Base-by-base conservation (phyloP, 495 filamentous ascomycete genomes). In the Lasiosphaeria miniovina region DNA sequence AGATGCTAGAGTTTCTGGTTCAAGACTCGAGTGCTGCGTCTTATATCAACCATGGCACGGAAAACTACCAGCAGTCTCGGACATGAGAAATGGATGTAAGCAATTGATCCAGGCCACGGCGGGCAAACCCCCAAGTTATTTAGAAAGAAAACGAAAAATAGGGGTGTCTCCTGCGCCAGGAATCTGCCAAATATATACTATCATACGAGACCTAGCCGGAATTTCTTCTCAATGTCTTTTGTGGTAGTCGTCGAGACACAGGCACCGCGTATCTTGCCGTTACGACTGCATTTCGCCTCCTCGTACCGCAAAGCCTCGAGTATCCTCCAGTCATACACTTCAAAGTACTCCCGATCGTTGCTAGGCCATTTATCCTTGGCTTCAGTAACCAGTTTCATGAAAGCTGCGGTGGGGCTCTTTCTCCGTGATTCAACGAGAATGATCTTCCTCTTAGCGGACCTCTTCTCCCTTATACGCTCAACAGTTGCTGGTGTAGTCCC, bases 311-410 rank as follows among this genome's bases (percentile, higher is more conserved):
- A 61, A 1, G 61, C 66, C 65, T 82, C 75, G 8, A 84, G 55
- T 1, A 80, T 68, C 12, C 76, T 64, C 81, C 81, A 84, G 60
- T 84, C 80, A 51, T 75, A 84, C 0, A 80, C 69, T 2, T 67
- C 61, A 0, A 81, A 68, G 65, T 73, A 77, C 55, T 73, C 71
- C 34, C 71, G 68, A 32, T 68, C 67, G 9, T 74, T 71, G 5
- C 68, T 71, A 35, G 54, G 64, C 24, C 60, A 68, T 61, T 49
- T 74, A n/a, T 78, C 57, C 31, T 64, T 61, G 0, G 69, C 67
- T 4, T 61, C 70, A 49, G 66, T 68, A 36, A 82, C 71, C 6
- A 53, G 56, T 14, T 61, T 55, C 31, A 80, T 57, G 46, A 83
- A 78, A 0, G 66, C 68, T 7, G 59, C 50, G 1, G 80, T 80